Conservation (phyloP, 306 rosid species). For the Casuarina equisetifolia region DNA sequence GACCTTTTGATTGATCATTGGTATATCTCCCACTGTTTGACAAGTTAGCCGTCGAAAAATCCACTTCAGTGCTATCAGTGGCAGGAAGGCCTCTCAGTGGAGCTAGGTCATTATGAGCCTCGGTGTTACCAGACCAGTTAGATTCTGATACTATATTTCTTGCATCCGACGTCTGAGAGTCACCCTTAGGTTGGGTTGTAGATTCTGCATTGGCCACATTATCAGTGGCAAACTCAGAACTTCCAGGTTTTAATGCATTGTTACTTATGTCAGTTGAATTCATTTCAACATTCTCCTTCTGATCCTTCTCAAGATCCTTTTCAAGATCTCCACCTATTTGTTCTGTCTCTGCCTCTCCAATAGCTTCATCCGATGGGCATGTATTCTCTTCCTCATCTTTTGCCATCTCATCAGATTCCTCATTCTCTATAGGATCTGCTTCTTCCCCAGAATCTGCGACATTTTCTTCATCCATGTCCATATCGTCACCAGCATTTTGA, state of each 20-base stretch:
- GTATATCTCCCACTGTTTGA: constrained; percentile 56
- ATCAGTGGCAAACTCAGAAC: constrained; percentile 38
- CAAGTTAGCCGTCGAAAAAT: constrained; percentile 53
- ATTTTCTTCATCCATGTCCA: constrained; percentile 52
- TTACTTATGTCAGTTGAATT: constrained; percentile 38
- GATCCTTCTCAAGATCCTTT: constrained; percentile 43
- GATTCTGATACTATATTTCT: constrained; percentile 45
- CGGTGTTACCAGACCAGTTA: constrained; percentile 47
- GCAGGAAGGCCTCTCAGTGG: constrained; percentile 62
- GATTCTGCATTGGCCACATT: constrained; percentile 43
- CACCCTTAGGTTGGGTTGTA: constrained; percentile 48
- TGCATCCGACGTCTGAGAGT: constrained; percentile 45
- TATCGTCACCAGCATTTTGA: constrained; percentile 46
- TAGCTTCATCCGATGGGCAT: constrained; percentile 56
- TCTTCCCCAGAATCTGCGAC: constrained; percentile 53
- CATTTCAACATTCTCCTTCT: constrained; percentile 46
- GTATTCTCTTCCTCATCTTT: constrained; percentile 45
- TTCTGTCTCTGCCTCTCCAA: constrained; percentile 60
- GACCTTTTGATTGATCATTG: constrained; percentile 45
- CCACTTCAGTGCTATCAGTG: constrained; percentile 50
- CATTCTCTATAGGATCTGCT: constrained; percentile 45
- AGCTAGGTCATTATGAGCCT: constrained; percentile 43
- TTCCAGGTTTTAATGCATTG: constrained; percentile 41
- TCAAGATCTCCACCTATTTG: constrained; percentile 47
- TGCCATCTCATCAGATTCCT: constrained; percentile 41